Percentiles rank a stretch among this genome's conserved stretches.
Conservation (phyloP, 2,329 filamentous ascomycete genomes). For the Nemania diffusa region DNA sequence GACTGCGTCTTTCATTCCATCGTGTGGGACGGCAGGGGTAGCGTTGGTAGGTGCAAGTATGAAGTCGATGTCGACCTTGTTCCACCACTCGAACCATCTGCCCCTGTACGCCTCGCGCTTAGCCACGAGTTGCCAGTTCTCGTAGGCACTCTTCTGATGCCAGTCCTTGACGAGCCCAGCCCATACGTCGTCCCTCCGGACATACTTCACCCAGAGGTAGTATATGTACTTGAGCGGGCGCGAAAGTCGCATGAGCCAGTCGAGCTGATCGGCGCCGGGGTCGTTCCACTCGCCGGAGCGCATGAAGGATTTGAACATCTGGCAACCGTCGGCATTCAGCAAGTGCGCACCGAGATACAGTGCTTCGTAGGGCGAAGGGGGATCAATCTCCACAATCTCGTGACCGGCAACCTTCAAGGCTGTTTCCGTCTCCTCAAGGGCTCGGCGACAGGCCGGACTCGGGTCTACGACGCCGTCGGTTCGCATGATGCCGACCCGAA, state of each 20-base stretch:
- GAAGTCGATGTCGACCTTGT: slow-evolving; percentile 76
- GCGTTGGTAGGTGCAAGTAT: slow-evolving; percentile 88
- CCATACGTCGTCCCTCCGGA: slow-evolving; percentile 80
- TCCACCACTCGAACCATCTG: slow-evolving; percentile 88
- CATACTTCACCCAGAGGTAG: slow-evolving; percentile 88
- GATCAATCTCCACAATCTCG: slow-evolving; percentile 71
- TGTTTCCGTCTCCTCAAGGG: slow-evolving; percentile 74
- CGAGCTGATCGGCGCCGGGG: slow-evolving; percentile 78
- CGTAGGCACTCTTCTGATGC: slow-evolving; percentile 76
- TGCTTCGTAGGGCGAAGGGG: slow-evolving; percentile 78
- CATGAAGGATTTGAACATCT: slow-evolving; percentile 81
- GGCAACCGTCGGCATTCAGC: slow-evolving; percentile 85
- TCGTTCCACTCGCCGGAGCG: slow-evolving; percentile 83
- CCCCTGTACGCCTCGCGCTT: slow-evolving; percentile 81
- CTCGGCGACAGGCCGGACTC: slow-evolving; percentile 83
- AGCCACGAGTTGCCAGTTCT: slow-evolving; percentile 85
- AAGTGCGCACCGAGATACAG: slow-evolving; percentile 81
- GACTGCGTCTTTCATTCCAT: slow-evolving; percentile 85
- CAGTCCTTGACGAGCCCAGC: slow-evolving; percentile 79
- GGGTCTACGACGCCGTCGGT: slow-evolving; percentile 88
- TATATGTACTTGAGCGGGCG: slow-evolving; percentile 83
- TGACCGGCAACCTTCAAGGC: slow-evolving; percentile 80
- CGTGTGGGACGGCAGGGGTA: slow-evolving; percentile 87
- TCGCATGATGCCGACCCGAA: slow-evolving; percentile 80
- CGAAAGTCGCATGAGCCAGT: slow-evolving; percentile 77